Conservation (phyloP, 148 eudicot genomes). For the Rhododendron molle region DNA sequence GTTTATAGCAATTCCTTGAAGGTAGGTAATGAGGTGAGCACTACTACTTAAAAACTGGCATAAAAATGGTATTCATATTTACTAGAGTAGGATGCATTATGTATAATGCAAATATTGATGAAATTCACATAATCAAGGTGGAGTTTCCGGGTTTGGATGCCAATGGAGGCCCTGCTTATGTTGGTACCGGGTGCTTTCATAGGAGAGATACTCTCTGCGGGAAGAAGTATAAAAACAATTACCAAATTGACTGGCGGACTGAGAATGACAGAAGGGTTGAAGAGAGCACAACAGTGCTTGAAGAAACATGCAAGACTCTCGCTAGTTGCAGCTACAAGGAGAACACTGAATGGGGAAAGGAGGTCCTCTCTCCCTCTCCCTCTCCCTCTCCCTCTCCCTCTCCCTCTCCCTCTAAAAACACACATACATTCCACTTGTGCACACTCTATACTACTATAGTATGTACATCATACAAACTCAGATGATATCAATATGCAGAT, state of each 20-base stretch:
- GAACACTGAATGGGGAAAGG: constrained; percentile 18
- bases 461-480: neutral
- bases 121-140: constrained; percentile 7
- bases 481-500: constrained; percentile 5
- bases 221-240: neutral
- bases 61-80: neutral
- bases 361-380: constrained; percentile 15
- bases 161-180: constrained; percentile 11
- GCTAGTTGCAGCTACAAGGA: constrained; percentile 14
- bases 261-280: neutral
- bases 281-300: neutral
- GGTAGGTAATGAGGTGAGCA: neutral
- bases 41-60: neutral
- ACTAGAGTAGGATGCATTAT: neutral
- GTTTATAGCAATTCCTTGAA: neutral
- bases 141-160: constrained; percentile 8
- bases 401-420: neutral
- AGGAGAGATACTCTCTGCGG: constrained; percentile 13
- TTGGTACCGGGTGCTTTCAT: constrained; percentile 16
- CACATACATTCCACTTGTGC: neutral
- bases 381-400: constrained; percentile 6
- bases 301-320: neutral
- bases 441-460: neutral
- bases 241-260: neutral
- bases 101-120: neutral